A percentile compares a stretch with the other conserved stretches of the same genome.
These are phyloP conservation scores for Jaminaea rosea DNA, from an alignment of 1,284 basidiomycete genomes.

Conservation along the genomic window DNA sequence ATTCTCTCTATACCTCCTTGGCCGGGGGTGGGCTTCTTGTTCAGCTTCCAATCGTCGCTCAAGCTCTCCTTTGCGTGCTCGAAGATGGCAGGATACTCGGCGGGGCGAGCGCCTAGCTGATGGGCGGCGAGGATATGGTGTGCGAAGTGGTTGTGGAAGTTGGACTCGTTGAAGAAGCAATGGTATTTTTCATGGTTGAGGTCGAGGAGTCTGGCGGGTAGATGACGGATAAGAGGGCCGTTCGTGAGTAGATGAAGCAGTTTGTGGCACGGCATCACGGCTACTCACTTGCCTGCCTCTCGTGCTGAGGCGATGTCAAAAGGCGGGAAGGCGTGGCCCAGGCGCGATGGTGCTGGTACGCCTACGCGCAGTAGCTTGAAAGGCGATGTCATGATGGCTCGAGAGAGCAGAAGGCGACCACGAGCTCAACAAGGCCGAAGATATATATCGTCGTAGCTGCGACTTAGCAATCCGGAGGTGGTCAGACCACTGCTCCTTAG, in stretches of 20 bases:
- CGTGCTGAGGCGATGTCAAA: not conserved
- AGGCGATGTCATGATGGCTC: no score
- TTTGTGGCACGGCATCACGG: no score
- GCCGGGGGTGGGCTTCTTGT: not conserved
- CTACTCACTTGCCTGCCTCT: not conserved
- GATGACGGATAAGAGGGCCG: no score
- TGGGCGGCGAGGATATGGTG: slow-evolving; percentile 23
- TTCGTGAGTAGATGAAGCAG: no score
- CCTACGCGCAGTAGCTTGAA: no score
- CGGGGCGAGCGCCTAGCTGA: slow-evolving; percentile 10
- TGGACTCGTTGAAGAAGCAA: slow-evolving; percentile 24
- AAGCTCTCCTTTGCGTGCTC: slow-evolving; percentile 13
- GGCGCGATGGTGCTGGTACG: not conserved
- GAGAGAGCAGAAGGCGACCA: no score
- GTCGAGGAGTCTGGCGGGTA: no score
- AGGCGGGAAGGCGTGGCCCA: not conserved
- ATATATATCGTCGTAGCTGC: no score
- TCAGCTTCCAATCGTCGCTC: slow-evolving; percentile 7
- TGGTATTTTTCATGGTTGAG: slow-evolving; percentile 17
- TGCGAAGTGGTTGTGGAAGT: slow-evolving; percentile 23
- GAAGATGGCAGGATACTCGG: slow-evolving; percentile 6
- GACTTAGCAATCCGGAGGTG: no score
- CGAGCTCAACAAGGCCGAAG: no score
- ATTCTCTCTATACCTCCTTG: slow-evolving; percentile 6
- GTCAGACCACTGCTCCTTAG: no score